A percentile compares a stretch with the other conserved stretches of the same genome.
Evolutionary conservation across 805 yeast genomes (phyloP).

Genomic region (Hanseniaspora vineae): DNA sequence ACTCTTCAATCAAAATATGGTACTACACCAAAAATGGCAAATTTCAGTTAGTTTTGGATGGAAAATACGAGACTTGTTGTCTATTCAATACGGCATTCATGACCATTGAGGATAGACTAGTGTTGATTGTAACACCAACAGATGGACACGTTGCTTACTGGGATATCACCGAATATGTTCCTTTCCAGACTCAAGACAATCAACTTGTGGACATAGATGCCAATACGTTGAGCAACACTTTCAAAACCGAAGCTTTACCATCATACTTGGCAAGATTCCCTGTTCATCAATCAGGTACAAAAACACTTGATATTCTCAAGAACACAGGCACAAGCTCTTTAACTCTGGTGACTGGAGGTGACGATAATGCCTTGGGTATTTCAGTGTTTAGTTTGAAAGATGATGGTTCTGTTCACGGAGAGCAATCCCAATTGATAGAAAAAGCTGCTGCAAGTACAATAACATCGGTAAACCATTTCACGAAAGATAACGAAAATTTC

Average conservation of each 20-base stretch:
- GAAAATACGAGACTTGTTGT: conserved; percentile 63
- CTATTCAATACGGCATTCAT: conserved; percentile 48
- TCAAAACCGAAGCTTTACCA: not conserved
- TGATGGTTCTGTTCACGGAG: conserved; percentile 6
- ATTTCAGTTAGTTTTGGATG: conserved; percentile 34
- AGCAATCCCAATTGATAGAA: conserved; percentile 25
- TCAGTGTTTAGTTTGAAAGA: conserved; percentile 24
- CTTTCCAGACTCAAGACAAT: conserved; percentile 8
- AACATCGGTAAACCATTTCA: conserved; percentile 26
- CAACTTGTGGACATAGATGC: not conserved
- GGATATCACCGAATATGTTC: conserved; percentile 29
- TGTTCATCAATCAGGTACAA: conserved; percentile 79
- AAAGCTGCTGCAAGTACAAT: conserved; percentile 81
- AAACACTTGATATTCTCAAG: conserved; percentile 33
- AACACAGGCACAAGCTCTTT: conserved; percentile 7
- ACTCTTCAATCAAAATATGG: conserved; percentile 65
- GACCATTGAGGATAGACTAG: conserved; percentile 10
- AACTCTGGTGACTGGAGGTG: conserved; percentile 70
- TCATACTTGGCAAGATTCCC: conserved; percentile 4
- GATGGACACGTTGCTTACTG: conserved; percentile 69
- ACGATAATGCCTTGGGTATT: conserved; percentile 63
- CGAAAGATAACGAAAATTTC: conserved; percentile 16
- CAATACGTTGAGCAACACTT: not conserved
- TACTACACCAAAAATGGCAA: conserved; percentile 28
- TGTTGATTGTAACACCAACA: conserved; percentile 52